Conservation (phyloP, 2,329 filamentous ascomycete genomes). For the Alternaria sp. region DNA sequence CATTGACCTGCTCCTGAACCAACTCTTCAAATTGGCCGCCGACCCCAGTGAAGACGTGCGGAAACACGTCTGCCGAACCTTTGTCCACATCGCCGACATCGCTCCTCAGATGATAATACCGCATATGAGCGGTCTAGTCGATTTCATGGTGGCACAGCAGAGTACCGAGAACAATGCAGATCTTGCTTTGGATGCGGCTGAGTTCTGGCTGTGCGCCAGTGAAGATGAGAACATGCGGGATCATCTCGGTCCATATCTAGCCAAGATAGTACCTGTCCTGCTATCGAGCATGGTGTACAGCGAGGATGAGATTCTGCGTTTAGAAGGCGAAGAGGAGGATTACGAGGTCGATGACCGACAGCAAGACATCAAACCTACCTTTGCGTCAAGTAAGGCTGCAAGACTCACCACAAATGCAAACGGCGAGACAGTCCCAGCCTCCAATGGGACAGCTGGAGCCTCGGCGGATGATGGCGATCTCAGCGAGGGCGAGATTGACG, state of each 20-base stretch:
- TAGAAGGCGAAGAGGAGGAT: constrained; percentile 81
- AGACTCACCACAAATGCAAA: constrained; percentile 64
- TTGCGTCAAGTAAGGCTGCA: constrained; percentile 75
- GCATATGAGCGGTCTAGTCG: constrained; percentile 85
- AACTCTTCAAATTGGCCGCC: constrained; percentile 80
- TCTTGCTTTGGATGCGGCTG: constrained; percentile 89
- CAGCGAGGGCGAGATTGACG: constrained; percentile 87
- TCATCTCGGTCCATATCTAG: constrained; percentile 77
- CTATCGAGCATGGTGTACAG: constrained; percentile 96
- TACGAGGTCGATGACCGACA: constrained; percentile 89
- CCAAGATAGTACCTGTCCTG: constrained; percentile 87
- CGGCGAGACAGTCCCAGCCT: constrained; percentile 49
- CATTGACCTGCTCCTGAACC: constrained; percentile 81
- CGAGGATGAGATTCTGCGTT: constrained; percentile 86
- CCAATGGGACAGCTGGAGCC: constrained; percentile 59
- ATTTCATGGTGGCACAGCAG: constrained; percentile 93
- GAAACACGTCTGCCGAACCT: constrained; percentile 90
- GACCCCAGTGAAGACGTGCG: constrained; percentile 84
- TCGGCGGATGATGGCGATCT: constrained; percentile 69
- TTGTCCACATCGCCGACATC: constrained; percentile 90
- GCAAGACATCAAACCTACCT: constrained; percentile 91
- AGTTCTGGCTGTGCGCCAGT: constrained; percentile 95
- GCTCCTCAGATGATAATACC: constrained; percentile 89
- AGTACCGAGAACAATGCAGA: constrained; percentile 82
- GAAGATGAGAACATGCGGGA: constrained; percentile 84